Conservation (phyloP, 441 rosid genomes). For the Gossypium trilobum region DNA sequence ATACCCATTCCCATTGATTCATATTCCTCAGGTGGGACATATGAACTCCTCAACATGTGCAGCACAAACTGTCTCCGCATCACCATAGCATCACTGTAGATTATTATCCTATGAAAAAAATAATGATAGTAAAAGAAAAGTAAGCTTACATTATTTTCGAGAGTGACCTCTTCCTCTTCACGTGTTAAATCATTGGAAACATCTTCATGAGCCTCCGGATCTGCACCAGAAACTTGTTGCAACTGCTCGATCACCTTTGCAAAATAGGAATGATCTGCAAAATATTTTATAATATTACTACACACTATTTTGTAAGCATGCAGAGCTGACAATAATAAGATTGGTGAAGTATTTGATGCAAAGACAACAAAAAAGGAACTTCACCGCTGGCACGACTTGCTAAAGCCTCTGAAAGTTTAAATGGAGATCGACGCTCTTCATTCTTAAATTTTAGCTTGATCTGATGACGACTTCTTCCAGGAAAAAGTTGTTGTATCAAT, state of each 20-base stretch:
- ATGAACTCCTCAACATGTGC: neutral
- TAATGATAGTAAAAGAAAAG: neutral
- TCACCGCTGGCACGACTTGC: slow-evolving; percentile 49
- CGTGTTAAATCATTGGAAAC: slow-evolving; percentile 11
- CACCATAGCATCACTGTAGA: neutral
- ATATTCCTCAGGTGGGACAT: neutral
- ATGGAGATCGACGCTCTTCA: slow-evolving; percentile 24
- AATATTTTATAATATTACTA: neutral
- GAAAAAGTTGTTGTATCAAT: slow-evolving; percentile 61
- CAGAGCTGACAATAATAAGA: neutral
- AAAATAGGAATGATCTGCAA: slow-evolving; percentile 56
- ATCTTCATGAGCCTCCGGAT: slow-evolving; percentile 26
- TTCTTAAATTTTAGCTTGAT: slow-evolving; percentile 24
- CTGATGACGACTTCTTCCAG: slow-evolving; percentile 60
- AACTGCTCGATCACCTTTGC: slow-evolving; percentile 53
- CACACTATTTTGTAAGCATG: neutral
- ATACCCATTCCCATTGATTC: neutral
- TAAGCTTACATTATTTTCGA: neutral
- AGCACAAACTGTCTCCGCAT: neutral
- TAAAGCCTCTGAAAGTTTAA: slow-evolving; percentile 56
- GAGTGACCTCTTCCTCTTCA: slow-evolving; percentile 9
- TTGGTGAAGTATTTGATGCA: neutral
- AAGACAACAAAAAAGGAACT: slow-evolving; percentile 8
- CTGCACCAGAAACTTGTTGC: slow-evolving; percentile 39
- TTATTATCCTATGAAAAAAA: neutral